Evolutionary conservation across 352 stramenopile genomes (phyloP).

Genomic region (Pythium plurisporium): DNA sequence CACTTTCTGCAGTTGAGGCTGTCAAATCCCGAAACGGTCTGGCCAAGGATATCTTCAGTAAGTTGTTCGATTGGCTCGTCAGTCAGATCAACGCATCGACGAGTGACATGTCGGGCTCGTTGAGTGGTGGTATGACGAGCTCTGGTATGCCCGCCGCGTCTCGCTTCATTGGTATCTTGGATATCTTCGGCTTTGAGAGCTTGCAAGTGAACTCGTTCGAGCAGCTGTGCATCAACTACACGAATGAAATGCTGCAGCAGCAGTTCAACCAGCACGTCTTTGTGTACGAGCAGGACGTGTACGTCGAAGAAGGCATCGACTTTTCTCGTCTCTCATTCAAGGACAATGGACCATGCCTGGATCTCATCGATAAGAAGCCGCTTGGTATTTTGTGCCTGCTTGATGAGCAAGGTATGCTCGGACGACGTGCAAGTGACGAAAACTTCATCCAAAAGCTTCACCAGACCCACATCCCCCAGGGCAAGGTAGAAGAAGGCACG

Average conservation of each 20-base stretch:
- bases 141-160: slow-evolving; percentile 25
- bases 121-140: slow-evolving; percentile 12
- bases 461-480: slow-evolving; percentile 81
- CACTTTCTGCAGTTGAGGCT: slow-evolving; percentile 74
- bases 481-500: slow-evolving; percentile 70
- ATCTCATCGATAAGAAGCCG: slow-evolving; percentile 92
- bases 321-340: slow-evolving; percentile 90
- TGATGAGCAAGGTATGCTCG: slow-evolving; percentile 95
- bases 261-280: slow-evolving; percentile 97
- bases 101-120: slow-evolving; percentile 47
- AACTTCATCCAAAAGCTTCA: slow-evolving; percentile 92
- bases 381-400: slow-evolving; percentile 91
- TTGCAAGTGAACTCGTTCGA: slow-evolving; percentile 93
- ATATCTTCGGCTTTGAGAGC: slow-evolving; percentile 98
- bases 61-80: slow-evolving; percentile 97
- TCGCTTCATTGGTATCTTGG: slow-evolving; percentile 93
- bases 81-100: slow-evolving; percentile 90
- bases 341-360: slow-evolving; percentile 91
- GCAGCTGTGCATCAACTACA: slow-evolving; percentile 97
- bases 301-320: slow-evolving; percentile 95
- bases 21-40: slow-evolving; percentile 92
- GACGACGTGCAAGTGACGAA: slow-evolving; percentile 85
- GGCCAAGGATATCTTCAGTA: slow-evolving; percentile 94
- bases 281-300: slow-evolving; percentile 96
- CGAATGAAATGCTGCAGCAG: slow-evolving; percentile 95